A percentile compares a stretch with the other conserved stretches of the same genome.
Conservation (phyloP, 495 filamentous ascomycete genomes). For the Hyaloscypha hepaticicola region DNA sequence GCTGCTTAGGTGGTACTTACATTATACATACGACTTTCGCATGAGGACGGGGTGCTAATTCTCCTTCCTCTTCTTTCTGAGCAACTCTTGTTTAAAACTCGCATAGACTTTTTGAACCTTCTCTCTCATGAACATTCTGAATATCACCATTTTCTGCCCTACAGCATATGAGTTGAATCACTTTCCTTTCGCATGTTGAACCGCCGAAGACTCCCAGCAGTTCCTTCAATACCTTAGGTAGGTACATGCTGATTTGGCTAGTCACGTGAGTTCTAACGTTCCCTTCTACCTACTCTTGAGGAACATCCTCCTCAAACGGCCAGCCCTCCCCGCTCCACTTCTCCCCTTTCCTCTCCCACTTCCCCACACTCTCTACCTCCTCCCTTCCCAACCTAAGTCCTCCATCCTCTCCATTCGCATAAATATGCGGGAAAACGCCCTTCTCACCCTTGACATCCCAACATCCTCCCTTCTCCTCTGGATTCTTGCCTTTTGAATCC, state of each 20-base stretch:
- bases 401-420: conserved; percentile 21
- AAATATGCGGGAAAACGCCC: conserved; percentile 31
- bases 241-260: not conserved
- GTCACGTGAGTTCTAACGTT: not conserved
- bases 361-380: conserved; percentile 23
- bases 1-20: no score
- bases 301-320: conserved; percentile 24
- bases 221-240: no score
- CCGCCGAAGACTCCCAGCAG: no score
- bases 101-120: no score
- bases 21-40: no score
- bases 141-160: no score
- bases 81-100: no score
- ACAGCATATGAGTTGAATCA: no score
- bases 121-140: no score
- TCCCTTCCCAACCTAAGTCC: conserved; percentile 27
- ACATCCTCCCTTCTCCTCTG: conserved; percentile 12
- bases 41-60: no score
- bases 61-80: no score
- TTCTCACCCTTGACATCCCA: conserved; percentile 20
- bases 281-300: not conserved
- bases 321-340: conserved; percentile 20
- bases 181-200: no score
- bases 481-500: conserved; percentile 18
- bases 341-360: conserved; percentile 15